These are phyloP conservation scores for Solanum clarkiae DNA, from an alignment of 257 asterid species.

Conservation along the genomic window DNA sequence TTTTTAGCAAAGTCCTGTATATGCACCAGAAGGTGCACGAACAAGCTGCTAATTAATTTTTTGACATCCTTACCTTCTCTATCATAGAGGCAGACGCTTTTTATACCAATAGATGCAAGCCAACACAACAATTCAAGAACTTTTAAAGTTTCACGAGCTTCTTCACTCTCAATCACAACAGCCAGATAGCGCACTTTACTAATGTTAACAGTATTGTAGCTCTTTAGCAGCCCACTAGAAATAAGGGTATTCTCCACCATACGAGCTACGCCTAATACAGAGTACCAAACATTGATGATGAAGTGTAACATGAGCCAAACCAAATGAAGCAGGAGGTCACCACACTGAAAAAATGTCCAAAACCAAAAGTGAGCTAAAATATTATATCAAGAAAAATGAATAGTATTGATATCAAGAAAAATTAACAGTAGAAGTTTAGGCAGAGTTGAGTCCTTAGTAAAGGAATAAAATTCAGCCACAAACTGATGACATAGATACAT, in stretches of 20 bases:
- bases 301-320: slow-evolving; percentile 63
- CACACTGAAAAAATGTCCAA: slow-evolving; percentile 24
- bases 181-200: slow-evolving; percentile 73
- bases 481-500: background rate
- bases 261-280: slow-evolving; percentile 25
- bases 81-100: slow-evolving; percentile 73
- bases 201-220: slow-evolving; percentile 40
- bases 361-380: slow-evolving; percentile 10
- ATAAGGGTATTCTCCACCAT: slow-evolving; percentile 65
- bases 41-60: background rate
- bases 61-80: slow-evolving; percentile 45
- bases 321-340: slow-evolving; percentile 32
- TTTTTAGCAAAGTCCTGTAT: background rate
- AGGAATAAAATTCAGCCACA: background rate
- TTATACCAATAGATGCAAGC: slow-evolving; percentile 57
- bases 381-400: background rate
- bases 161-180: slow-evolving; percentile 80
- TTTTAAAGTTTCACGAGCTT: slow-evolving; percentile 55
- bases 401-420: background rate
- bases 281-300: slow-evolving; percentile 54
- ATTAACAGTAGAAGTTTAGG: background rate
- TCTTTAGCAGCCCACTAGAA: slow-evolving; percentile 42
- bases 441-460: background rate
- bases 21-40: background rate
- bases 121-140: slow-evolving; percentile 63